Base-by-base conservation (phyloP, 2,329 filamentous ascomycete genomes). In the Talaromyces sp. region DNA sequence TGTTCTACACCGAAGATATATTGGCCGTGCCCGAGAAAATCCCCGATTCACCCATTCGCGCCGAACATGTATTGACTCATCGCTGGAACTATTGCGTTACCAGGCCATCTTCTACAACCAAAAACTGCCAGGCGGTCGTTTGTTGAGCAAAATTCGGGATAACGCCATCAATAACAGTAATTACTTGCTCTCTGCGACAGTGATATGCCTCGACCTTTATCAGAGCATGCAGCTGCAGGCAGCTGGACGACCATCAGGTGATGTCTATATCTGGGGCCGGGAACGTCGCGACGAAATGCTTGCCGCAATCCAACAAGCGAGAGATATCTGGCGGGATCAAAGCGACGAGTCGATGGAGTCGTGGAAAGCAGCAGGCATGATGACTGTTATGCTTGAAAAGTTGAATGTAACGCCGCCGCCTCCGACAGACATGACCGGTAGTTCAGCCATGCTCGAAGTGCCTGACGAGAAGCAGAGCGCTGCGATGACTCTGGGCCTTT, bases 361-460 rank as follows among this genome's bases (percentile, higher is more conserved):
- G 0, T 93, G 89, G 80, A 98, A 98, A 79, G 94, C 92, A 1
- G 87, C 87, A 47, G 87, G 87, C 49, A 85, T 94, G 27, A 82
- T 98, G n/a, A 88, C 88, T 24, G 88, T 97, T 60, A 93, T 98
- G 86, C 80, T 98, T 52, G 84, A 88, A 37, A 95, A 95, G 76
- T 83, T 97, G 62, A 89, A 76, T 62, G 68, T 72, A 62, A 73
- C 69, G 8, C 67, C 68, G 33, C 68, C 70, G 45, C 9, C 31
- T 56, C 64, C 68, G 14, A 66, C 73, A 72, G 70, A 66, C 10
- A 70, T 66, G 37, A 49, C 68, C 37, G 67, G 68, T 3, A 68
- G 66, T 3, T 16, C 67, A 8, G 47, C 71, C 60, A 66, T 71
- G 16, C 77, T 79, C 60, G 77, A 78, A 60, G 73, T 74, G 9